Percentiles rank a stretch among this genome's conserved stretches.
phyloP scores from a whole-genome alignment of 768 basidiomycete species.

The Tylopilus cervinicoccineus region DNA sequence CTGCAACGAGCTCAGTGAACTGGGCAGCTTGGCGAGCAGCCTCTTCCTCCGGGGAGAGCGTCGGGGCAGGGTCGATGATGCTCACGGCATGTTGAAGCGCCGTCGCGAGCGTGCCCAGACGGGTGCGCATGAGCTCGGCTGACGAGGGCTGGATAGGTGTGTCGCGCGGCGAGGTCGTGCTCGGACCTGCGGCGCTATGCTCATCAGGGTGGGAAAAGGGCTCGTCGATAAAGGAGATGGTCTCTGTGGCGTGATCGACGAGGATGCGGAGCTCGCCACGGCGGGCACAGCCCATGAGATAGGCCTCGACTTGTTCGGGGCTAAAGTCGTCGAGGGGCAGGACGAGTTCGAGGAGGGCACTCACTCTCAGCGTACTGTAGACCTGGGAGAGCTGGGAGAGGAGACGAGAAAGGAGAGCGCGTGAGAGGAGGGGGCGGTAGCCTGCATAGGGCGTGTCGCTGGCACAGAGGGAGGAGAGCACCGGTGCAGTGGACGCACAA shows the following conservation, averaged over 20 bases:
- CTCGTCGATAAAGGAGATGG: conserved; percentile 81
- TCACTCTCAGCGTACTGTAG: conserved; percentile 82
- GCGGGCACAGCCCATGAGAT: conserved; percentile 88
- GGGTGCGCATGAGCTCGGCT: conserved; percentile 69
- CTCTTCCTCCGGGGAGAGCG: conserved; percentile 43
- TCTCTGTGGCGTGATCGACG: conserved; percentile 84
- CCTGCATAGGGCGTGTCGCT: conserved; percentile 53
- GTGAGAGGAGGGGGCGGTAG: conserved; percentile 87
- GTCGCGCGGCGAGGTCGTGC: conserved; percentile 27
- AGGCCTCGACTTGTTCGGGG: conserved; percentile 81
- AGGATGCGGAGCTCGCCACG: conserved; percentile 82
- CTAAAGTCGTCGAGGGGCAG: conserved; percentile 62
- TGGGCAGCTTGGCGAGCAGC: conserved; percentile 42
- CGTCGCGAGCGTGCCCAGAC: conserved; percentile 71
- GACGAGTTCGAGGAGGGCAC: conserved; percentile 73
- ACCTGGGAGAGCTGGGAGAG: conserved; percentile 90
- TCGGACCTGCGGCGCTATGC: conserved; percentile 20
- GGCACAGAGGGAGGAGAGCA: conserved; percentile 59
- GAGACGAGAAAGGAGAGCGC: conserved; percentile 86
- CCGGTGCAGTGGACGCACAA: conserved; percentile 71
- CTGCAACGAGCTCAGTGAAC: conserved; percentile 55
- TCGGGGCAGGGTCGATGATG: conserved; percentile 43
- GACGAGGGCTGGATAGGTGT: conserved; percentile 67
- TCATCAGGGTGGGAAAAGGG: conserved; percentile 50
- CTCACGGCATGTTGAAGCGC: conserved; percentile 70